Conservation (phyloP, 306 rosid genomes). For the Carpinus fangiana region DNA sequence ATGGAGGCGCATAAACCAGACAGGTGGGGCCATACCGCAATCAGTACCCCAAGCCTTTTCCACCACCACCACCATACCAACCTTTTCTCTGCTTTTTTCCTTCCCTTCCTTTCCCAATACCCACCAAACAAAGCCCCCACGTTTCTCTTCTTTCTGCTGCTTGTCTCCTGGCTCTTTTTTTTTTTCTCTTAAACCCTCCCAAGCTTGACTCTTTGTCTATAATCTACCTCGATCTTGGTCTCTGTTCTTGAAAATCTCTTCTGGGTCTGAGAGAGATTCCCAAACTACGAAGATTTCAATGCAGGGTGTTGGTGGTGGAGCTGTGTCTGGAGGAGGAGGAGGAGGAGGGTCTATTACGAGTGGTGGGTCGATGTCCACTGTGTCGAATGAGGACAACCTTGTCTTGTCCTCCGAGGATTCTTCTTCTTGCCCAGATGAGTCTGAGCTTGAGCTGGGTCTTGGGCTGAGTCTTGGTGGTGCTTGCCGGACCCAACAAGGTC, state of each 20-base stretch:
- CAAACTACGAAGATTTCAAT: conserved; percentile 14
- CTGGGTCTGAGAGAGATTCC: neutral
- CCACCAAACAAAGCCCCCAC: conserved; percentile 7
- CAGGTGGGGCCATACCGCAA: conserved; percentile 42
- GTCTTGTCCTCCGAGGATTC: conserved; percentile 84
- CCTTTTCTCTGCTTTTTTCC: conserved; percentile 20
- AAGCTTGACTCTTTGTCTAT: neutral
- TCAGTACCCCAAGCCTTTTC: conserved; percentile 18
- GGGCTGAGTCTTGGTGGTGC: conserved; percentile 60
- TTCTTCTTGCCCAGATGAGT: conserved; percentile 71
- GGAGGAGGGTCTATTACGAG: neutral
- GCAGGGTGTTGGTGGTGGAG: conserved; percentile 36
- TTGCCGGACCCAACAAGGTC: conserved; percentile 32
- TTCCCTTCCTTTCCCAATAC: conserved; percentile 5
- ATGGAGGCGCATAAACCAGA: conserved; percentile 54
- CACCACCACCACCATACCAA: conserved; percentile 17
- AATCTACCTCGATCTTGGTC: neutral
- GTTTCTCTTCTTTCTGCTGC: neutral
- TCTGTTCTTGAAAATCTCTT: neutral
- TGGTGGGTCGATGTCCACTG: conserved; percentile 52
- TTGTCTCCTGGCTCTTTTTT: neutral
- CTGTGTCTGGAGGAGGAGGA: conserved; percentile 1
- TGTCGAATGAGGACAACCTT: conserved; percentile 72
- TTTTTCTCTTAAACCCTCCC: conserved; percentile 15
- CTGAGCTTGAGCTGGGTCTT: conserved; percentile 80